Evolutionary conservation across 495 filamentous ascomycete genomes (phyloP).

Genomic region (Aspergillus egyptiacus): DNA sequence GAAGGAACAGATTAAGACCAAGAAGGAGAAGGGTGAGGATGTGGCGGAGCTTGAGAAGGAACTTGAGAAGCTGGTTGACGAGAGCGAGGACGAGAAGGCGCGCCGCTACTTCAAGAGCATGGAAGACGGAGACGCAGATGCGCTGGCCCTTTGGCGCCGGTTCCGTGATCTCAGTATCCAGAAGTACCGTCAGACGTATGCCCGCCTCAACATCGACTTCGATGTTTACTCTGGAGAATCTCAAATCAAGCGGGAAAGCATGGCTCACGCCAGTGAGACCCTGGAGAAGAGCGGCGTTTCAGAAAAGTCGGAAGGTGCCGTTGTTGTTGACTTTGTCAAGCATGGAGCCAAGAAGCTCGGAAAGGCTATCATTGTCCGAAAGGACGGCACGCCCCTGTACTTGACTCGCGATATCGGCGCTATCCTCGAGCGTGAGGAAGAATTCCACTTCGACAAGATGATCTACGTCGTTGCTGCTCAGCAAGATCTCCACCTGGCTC

Average conservation of each 20-base stretch:
- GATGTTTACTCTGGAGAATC: constrained; percentile 94
- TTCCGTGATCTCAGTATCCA: constrained; percentile 88
- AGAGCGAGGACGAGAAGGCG: constrained; percentile 58
- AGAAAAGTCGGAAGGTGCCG: constrained; percentile 79
- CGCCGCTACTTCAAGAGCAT: constrained; percentile 86
- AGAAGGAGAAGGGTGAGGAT: constrained; percentile 47
- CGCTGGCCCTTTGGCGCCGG: constrained; percentile 72
- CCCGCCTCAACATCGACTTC: constrained; percentile 83
- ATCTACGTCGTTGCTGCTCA: constrained; percentile 68
- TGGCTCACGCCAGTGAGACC: constrained; percentile 56
- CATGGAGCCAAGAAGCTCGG: constrained; percentile 62
- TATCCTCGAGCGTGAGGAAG: constrained; percentile 54
- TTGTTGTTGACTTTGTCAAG: constrained; percentile 82
- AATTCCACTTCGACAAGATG: constrained; percentile 68
- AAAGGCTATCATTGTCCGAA: constrained; percentile 61
- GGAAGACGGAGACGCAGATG: constrained; percentile 72
- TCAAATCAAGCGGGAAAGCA: constrained; percentile 77
- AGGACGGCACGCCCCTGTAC: constrained; percentile 64
- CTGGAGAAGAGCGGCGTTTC: constrained; percentile 69
- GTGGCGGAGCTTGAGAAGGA: constrained; percentile 43
- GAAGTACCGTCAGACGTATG: constrained; percentile 77
- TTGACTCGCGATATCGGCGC: constrained; percentile 69
- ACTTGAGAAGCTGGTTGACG: constrained; percentile 46
- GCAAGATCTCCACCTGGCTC: constrained; percentile 66
- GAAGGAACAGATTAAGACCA: constrained; percentile 48